These are phyloP conservation scores for Epichloe gansuensis DNA, from an alignment of 2,329 filamentous ascomycete genomes.

Conservation along the genomic window DNA sequence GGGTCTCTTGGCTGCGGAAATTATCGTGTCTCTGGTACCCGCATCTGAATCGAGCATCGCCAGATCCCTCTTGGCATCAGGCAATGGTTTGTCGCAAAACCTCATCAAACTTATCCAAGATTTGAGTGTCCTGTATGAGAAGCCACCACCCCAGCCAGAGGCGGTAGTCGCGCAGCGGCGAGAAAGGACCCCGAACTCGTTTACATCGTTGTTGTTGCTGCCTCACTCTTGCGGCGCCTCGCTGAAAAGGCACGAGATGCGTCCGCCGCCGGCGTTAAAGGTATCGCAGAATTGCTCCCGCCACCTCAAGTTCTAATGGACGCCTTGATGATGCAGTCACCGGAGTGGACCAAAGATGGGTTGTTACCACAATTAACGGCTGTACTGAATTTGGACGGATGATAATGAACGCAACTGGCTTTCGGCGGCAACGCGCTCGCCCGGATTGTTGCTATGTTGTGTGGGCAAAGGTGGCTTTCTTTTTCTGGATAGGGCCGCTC, in stretches of 20 bases:
- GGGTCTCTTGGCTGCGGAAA: conserved; percentile 80
- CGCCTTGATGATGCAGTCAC: conserved; percentile 51
- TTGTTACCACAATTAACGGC: conserved; percentile 58
- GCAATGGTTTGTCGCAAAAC: conserved; percentile 73
- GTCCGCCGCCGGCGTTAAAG: conserved; percentile 33
- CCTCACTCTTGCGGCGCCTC: conserved; percentile 55
- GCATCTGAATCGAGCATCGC: conserved; percentile 62
- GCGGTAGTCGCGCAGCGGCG: conserved; percentile 19
- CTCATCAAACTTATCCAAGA: conserved; percentile 65
- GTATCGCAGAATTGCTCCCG: conserved; percentile 52
- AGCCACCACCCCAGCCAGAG: conserved; percentile 11
- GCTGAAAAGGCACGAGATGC: conserved; percentile 54
- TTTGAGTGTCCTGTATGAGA: conserved; percentile 51
- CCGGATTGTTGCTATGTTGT: neutral
- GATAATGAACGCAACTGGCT: conserved; percentile 5
- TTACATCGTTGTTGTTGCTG: conserved; percentile 55
- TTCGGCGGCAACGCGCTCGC: neutral
- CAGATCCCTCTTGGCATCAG: conserved; percentile 67
- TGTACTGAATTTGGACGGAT: conserved; percentile 39
- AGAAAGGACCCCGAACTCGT: conserved; percentile 39
- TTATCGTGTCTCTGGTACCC: conserved; percentile 64
- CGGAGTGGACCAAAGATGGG: conserved; percentile 50
- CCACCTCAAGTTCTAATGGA: conserved; percentile 55
- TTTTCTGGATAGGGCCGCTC: neutral
- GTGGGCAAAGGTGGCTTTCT: neutral